These are phyloP conservation scores for Aureobasidium sp. DNA, from an alignment of 2,329 filamentous ascomycete genomes.

Conservation along the genomic window DNA sequence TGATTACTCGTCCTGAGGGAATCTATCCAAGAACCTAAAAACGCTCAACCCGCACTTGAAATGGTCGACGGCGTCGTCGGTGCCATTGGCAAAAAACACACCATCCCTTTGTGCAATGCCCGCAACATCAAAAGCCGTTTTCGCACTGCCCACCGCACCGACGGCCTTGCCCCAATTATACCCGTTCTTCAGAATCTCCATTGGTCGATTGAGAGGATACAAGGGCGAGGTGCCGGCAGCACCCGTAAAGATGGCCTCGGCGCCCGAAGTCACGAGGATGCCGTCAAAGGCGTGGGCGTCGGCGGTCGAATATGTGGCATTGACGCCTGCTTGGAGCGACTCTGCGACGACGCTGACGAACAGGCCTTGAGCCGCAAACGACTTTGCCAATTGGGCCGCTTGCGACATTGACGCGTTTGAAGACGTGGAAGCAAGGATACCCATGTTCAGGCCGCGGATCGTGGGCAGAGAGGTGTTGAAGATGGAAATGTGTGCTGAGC, in stretches of 20 bases:
- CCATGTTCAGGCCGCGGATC: slow-evolving; percentile 58
- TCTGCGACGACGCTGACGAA: slow-evolving; percentile 56
- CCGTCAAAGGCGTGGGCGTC: slow-evolving; percentile 57
- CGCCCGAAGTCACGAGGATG: slow-evolving; percentile 62
- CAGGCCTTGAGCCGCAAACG: slow-evolving; percentile 46
- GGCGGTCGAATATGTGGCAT: slow-evolving; percentile 66
- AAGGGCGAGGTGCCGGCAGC: slow-evolving; percentile 54
- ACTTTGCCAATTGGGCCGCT: slow-evolving; percentile 44
- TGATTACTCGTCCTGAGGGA: slow-evolving; percentile 45
- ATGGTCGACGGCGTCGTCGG: not conserved
- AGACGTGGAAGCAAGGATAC: slow-evolving; percentile 49
- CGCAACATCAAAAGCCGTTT: not conserved
- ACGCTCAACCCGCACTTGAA: slow-evolving; percentile 44
- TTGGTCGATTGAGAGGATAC: slow-evolving; percentile 59
- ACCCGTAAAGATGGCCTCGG: slow-evolving; percentile 45
- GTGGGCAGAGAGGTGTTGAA: slow-evolving; percentile 52
- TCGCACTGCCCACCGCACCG: slow-evolving; percentile 52
- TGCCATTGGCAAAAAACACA: slow-evolving; percentile 21
- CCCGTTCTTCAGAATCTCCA: slow-evolving; percentile 67
- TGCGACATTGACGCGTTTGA: slow-evolving; percentile 41
- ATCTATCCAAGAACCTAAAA: slow-evolving; percentile 62
- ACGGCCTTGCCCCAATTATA: slow-evolving; percentile 73
- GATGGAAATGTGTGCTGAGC: slow-evolving; percentile 53
- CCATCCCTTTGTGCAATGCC: not conserved
- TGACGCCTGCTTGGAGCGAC: slow-evolving; percentile 46